Evolutionary conservation across 306 rosid species (phyloP), one percentile per base, ranked within the genome.

Genomic region (Notholithocarpus densiflorus): DNA sequence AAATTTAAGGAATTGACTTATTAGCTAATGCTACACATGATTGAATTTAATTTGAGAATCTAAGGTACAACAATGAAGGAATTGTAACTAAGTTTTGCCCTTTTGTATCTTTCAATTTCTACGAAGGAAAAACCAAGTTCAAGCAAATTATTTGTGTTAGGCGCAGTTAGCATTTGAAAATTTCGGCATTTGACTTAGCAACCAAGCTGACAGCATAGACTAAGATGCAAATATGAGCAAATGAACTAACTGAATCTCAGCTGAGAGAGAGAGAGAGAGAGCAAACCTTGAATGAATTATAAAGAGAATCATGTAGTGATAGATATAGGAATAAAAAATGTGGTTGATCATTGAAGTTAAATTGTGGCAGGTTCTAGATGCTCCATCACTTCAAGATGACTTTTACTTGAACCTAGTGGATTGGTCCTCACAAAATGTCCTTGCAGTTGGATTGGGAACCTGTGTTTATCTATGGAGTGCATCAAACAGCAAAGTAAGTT

Each of bases 341-440:
- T 57, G 72, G 10, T 77, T 81, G 85, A 82, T 60, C 64, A 13
- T 37, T 68, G 27, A 74, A n/a, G 56, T 34, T 45, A 29, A 75
- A 55, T 27, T 60, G 27, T 72, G 79, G 89, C 90, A 96, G 99
- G 96, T 96, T 89, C 74, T 96, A 68, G 99, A 96, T 90, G 99
- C 99, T 0, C 99, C 99, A 17, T 93, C 99, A n/a, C 96, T 96
- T 73, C 99, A 96, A 75, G 99, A 96, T 86, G 99, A 96, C 80
- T 96, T 96, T 79, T 96, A 96, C 82, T 89, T 96, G 93, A 96
- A 96, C 81, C 93, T 96, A 1, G 99, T 96, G 77, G 99, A 96
- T 79, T 96, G 99, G 99, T 96, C 99, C 48, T 91, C 97, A n/a
- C 99, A 96, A 70, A 95, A 95, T 87, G 87, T 90, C 52, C 93